Base-by-base conservation (phyloP, 257 asterid genomes). In the Avicennia marina region DNA sequence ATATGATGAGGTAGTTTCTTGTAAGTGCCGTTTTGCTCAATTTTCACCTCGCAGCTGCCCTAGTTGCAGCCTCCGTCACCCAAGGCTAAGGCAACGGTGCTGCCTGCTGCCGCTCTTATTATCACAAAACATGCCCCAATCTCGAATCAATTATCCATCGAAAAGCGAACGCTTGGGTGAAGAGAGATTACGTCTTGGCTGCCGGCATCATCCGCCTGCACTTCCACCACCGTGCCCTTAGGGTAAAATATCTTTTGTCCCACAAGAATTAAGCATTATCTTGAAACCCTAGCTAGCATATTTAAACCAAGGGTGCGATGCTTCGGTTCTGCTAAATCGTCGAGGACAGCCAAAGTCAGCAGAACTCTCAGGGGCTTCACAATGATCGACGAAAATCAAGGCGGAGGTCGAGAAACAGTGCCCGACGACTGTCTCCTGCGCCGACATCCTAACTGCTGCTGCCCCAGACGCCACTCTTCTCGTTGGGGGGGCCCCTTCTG, bases 401-500 rank as follows among this genome's bases (percentile, higher is more conserved):
- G 65, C 63, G 2, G 89, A 65, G 48, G 72, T 89, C 7, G 95
- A 89, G 72, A 81, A 60, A 21, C 65, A 38, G 8, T 89, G 95
- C 58, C 95, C 97, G 0, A 80, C 60, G 44, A 83, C 73, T 6
- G 95, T 89, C 40, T 89, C 97, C 4, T 89, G 97, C 55, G 89
- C 95, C 5, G 97, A 89, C 74, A 86, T 89, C 58, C 75, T 89
- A 2, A 71, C 97, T 0, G 83, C 78, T 0, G 83, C 84, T 0
- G 87, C 95, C 16, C 73, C 94, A 13, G 95, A 89, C 60, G 89
- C 97, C 25, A 89, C 97, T 2, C 56, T 78, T 6, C 65, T 71
- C 0, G 87, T 70, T 4, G 94, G 94, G 19, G 94, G 19, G 97
- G 97, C 9, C 97, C 95, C 0, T 89, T 70, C 74, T 89, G 94